These are phyloP conservation scores for Sarcodon aspratus DNA, from an alignment of 768 basidiomycete species.

Conservation along the genomic window DNA sequence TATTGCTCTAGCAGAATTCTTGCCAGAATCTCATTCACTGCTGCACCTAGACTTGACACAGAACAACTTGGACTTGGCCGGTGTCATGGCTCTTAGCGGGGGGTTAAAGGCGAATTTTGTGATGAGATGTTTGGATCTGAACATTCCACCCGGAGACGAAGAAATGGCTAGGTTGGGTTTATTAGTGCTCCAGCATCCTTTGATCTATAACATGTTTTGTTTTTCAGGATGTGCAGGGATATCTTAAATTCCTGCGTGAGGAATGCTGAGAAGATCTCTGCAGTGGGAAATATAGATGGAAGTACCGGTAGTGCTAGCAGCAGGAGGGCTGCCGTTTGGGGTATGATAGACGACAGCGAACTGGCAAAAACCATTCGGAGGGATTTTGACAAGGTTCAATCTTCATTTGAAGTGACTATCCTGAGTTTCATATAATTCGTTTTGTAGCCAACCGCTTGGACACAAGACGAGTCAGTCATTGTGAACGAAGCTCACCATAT, in stretches of 20 bases:
- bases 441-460: too few relatives aligned
- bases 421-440: too few relatives aligned
- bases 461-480: conserved; percentile 30
- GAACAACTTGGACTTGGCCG: conserved; percentile 78
- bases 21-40: conserved; percentile 80
- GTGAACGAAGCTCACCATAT: conserved; percentile 30
- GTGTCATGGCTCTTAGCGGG: conserved; percentile 83
- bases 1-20: conserved; percentile 92
- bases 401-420: conserved; percentile 10
- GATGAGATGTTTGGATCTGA: conserved; percentile 88
- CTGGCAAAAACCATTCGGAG: conserved; percentile 59
- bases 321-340: conserved; percentile 63
- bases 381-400: conserved; percentile 9
- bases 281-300: conserved; percentile 20
- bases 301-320: conserved; percentile 21
- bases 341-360: conserved; percentile 78
- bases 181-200: not conserved
- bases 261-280: conserved; percentile 81
- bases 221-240: conserved; percentile 63
- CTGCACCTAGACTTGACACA: conserved; percentile 86
- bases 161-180: conserved; percentile 53
- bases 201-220: conserved; percentile 1
- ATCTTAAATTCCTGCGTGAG: conserved; percentile 85
- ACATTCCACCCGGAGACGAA: conserved; percentile 80
- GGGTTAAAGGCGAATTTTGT: conserved; percentile 77